These are phyloP conservation scores for Musa troglodytarum DNA, from an alignment of 176 grass and related monocot genomes.

Conservation along the genomic window DNA sequence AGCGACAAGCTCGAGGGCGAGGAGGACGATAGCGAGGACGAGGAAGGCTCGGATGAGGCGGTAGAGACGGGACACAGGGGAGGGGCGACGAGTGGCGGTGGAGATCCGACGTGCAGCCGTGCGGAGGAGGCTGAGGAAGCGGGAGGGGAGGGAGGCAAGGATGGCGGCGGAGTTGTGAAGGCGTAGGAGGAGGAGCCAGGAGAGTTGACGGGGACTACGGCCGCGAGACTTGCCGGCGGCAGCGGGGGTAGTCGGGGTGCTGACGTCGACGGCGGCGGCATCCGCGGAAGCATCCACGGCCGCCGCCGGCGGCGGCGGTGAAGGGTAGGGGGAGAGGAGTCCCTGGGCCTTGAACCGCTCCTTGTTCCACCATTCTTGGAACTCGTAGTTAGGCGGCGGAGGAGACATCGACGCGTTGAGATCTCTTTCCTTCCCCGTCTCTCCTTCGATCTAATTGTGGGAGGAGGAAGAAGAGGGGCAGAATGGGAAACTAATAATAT, in stretches of 20 bases:
- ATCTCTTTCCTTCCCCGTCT: slow-evolving; percentile 4
- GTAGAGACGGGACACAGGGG: slow-evolving; percentile 16
- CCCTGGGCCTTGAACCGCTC: slow-evolving; percentile 16
- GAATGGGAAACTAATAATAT: not conserved
- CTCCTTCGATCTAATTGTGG: slow-evolving; percentile 11
- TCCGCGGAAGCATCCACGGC: not conserved
- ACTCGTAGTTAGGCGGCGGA: slow-evolving; percentile 25
- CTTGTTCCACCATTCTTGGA: slow-evolving; percentile 32
- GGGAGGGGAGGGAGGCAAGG: slow-evolving; percentile 10
- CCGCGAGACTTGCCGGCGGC: slow-evolving; percentile 14
- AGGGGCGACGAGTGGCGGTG: not conserved
- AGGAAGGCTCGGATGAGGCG: slow-evolving; percentile 25
- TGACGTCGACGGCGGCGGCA: not conserved
- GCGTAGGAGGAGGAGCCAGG: slow-evolving; percentile 21
- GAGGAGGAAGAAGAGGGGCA: not conserved
- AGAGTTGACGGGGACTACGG: slow-evolving; percentile 1
- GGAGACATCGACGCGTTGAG: slow-evolving; percentile 19
- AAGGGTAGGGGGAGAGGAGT: slow-evolving; percentile 10
- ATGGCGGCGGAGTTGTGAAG: slow-evolving; percentile 4
- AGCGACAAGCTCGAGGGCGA: slow-evolving; percentile 21
- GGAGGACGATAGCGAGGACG: slow-evolving; percentile 15
- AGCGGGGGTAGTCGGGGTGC: slow-evolving; percentile 8
- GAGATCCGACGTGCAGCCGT: slow-evolving; percentile 11
- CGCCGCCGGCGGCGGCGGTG: not conserved
- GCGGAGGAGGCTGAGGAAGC: slow-evolving; percentile 16